Evolutionary conservation across 805 yeast species (phyloP).

Genomic region (Kodamaea laetipori): DNA sequence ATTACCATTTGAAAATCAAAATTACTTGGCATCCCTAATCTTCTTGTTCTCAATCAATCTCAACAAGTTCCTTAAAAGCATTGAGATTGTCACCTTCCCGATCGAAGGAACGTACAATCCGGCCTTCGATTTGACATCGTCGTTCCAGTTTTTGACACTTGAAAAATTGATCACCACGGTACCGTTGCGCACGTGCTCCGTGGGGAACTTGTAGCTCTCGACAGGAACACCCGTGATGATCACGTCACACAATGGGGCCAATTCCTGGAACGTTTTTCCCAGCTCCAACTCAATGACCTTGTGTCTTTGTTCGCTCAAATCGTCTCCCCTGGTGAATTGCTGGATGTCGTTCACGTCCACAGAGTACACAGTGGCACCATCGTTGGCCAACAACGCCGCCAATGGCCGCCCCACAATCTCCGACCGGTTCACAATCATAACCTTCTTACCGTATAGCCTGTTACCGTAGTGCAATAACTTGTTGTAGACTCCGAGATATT

Average conservation of each 20-base stretch:
- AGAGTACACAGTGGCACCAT: slow-evolving; percentile 95
- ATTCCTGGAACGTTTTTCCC: slow-evolving; percentile 56
- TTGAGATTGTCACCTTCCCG: slow-evolving; percentile 94
- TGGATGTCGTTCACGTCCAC: slow-evolving; percentile 87
- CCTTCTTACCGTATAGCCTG: slow-evolving; percentile 88
- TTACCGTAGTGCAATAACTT: slow-evolving; percentile 82
- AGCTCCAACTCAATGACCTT: slow-evolving; percentile 63
- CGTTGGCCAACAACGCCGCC: slow-evolving; percentile 94
- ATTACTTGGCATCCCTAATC: slow-evolving; percentile 25
- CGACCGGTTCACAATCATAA: slow-evolving; percentile 87
- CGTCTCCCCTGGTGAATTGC: slow-evolving; percentile 92
- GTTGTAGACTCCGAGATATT: slow-evolving; percentile 87
- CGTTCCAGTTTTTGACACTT: slow-evolving; percentile 83
- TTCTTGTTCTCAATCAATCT: slow-evolving; percentile 72
- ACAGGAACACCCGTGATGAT: slow-evolving; percentile 96
- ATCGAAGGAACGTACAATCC: slow-evolving; percentile 92
- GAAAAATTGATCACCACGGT: slow-evolving; percentile 90
- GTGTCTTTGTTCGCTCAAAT: slow-evolving; percentile 77
- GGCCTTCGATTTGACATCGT: slow-evolving; percentile 80
- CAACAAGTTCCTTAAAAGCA: slow-evolving; percentile 86
- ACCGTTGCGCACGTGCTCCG: slow-evolving; percentile 77
- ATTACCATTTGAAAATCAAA: neutral
- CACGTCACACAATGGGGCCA: slow-evolving; percentile 80
- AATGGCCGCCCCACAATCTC: slow-evolving; percentile 97
- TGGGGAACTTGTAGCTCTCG: slow-evolving; percentile 80